Conservation (phyloP, 176 grass and related monocot genomes). For the Aegilops speltoides region DNA sequence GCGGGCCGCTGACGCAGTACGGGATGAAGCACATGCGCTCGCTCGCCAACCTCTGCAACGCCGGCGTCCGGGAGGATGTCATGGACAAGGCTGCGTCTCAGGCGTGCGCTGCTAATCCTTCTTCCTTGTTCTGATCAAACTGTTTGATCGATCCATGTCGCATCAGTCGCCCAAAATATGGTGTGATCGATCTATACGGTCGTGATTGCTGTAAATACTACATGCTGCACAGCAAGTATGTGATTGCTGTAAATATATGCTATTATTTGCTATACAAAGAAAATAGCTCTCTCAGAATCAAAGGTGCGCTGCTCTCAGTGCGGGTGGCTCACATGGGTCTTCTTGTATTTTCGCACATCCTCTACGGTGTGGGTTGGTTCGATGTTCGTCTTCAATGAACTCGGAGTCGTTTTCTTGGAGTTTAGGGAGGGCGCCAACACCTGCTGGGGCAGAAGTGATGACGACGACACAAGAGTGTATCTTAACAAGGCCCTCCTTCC, state of each 20-base stretch:
- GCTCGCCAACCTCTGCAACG: conserved; percentile 84
- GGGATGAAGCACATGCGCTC: conserved; percentile 89
- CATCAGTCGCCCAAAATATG: not conserved
- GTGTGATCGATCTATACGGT: not conserved
- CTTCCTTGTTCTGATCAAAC: not conserved
- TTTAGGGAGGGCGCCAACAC: too few relatives aligned
- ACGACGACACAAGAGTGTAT: too few relatives aligned
- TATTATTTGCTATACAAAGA: too few relatives aligned
- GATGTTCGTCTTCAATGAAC: too few relatives aligned
- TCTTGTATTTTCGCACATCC: too few relatives aligned
- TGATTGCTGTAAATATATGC: not conserved
- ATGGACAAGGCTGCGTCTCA: conserved; percentile 52
- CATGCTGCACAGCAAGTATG: not conserved
- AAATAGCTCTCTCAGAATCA: too few relatives aligned
- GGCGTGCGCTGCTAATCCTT: conserved; percentile 34
- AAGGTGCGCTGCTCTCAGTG: too few relatives aligned
- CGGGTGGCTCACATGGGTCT: too few relatives aligned
- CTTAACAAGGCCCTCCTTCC: too few relatives aligned
- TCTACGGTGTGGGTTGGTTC: too few relatives aligned
- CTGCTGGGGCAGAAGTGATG: too few relatives aligned
- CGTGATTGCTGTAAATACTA: not conserved
- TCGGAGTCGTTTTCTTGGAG: too few relatives aligned
- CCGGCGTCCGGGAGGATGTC: conserved; percentile 32
- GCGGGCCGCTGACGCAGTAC: conserved; percentile 64
- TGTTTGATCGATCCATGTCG: not conserved